These are phyloP conservation scores for Begonia peltatifolia DNA, from an alignment of 306 rosid species.

Conservation along the genomic window DNA sequence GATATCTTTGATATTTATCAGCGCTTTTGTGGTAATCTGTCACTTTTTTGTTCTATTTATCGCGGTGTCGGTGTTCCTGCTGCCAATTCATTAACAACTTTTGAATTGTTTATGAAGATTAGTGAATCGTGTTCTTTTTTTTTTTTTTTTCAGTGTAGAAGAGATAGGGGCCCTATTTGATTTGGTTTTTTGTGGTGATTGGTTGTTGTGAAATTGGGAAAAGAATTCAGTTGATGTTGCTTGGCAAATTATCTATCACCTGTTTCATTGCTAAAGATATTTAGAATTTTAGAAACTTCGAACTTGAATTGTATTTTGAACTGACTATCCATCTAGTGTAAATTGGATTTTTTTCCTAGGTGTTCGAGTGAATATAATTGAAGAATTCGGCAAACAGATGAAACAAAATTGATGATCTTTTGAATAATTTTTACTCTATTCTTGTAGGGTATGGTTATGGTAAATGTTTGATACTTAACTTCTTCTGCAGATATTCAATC, in stretches of 20 bases:
- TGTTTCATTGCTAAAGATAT: no score
- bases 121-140: no score
- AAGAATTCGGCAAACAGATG: no score
- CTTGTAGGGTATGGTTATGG: not conserved
- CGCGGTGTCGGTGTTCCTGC: not conserved
- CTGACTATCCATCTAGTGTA: not conserved
- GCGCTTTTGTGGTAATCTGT: constrained; percentile 43
- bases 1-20: constrained; percentile 60
- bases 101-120: not conserved
- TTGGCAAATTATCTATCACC: no score
- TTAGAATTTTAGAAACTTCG: not conserved
- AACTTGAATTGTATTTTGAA: not conserved
- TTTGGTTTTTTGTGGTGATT: not conserved
- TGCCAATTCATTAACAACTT: not conserved
- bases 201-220: not conserved
- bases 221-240: no score
- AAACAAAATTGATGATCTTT: not conserved
- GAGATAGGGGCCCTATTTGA: not conserved
- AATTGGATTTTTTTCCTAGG: not conserved
- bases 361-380: not conserved
- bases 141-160: not conserved
- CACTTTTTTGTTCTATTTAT: not conserved
- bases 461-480: not conserved
- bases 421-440: not conserved
- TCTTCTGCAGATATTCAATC: constrained; percentile 39